phyloP scores from a whole-genome alignment of 345 rosid genomes.

The Jatropha curcas region DNA sequence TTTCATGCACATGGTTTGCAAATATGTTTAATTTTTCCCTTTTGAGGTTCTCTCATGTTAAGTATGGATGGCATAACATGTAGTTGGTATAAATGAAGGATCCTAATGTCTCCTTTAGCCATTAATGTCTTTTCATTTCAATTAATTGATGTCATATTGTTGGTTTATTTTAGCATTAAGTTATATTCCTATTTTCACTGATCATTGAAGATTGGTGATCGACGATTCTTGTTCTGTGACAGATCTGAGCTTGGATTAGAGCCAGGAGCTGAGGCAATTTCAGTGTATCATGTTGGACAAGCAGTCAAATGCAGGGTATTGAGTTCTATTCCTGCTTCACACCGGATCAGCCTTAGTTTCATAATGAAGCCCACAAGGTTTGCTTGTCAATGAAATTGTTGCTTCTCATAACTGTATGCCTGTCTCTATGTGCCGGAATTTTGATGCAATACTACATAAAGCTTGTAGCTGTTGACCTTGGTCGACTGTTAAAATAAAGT shows the following conservation, averaged over 20 bases:
- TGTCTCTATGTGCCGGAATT: neutral
- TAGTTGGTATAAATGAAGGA: too few species aligned
- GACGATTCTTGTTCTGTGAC: constrained; percentile 34
- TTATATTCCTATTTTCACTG: neutral
- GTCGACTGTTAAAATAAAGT: neutral
- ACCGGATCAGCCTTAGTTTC: constrained; percentile 83
- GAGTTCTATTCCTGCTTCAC: constrained; percentile 60
- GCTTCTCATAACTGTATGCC: neutral
- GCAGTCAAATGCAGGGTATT: constrained; percentile 92
- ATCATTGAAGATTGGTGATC: constrained; percentile 21
- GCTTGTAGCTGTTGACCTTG: neutral
- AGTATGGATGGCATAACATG: neutral
- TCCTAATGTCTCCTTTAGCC: neutral
- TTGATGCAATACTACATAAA: neutral
- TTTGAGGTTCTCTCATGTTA: neutral
- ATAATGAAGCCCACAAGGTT: constrained; percentile 76
- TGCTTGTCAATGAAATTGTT: constrained; percentile 13
- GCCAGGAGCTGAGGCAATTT: constrained; percentile 65
- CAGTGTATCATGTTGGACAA: constrained; percentile 83
- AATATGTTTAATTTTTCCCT: neutral
- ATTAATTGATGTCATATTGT: neutral
- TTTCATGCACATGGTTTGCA: neutral
- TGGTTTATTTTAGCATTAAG: constrained; percentile 1
- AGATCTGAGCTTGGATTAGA: constrained; percentile 92
- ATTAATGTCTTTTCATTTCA: constrained; percentile 3